Base-by-base conservation (phyloP, 164 flowering plant species). In the Kingdonia uniflora region DNA sequence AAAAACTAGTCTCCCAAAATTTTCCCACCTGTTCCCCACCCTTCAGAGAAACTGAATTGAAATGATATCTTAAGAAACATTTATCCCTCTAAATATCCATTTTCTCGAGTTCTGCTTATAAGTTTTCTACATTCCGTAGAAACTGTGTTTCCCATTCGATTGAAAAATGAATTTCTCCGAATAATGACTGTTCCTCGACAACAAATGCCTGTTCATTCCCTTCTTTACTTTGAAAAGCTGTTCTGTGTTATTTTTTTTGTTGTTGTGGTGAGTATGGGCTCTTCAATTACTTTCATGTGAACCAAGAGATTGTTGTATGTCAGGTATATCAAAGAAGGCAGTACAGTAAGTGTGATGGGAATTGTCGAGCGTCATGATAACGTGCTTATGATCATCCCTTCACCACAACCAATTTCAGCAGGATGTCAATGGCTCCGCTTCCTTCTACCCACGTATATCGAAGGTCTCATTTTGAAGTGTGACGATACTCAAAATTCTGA, bases 281-380 rank as follows among this genome's bases (percentile, higher is more conserved):
- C 29, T 52, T 19, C 21, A 47, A 20, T 13, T 14, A 47, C n/a
- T 47, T 5, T 47, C 6, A 22, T 47, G 17, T 23, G 12, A 51
- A 61, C 58, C 41, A 16, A 29, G 35, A n/a, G 42, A 45, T 29
- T 26, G 43, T 4, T 43, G 16, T 51, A 2, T 51, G 14, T 46
- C 84, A 92, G 96, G 65, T 84, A 78, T 66, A 77, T 92, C 22
- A 86, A 92, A 69, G 97, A 92, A 71, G 99, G 99, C 48, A 92
- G 82, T 68, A 86, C 97, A 0, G 89, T 88, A 14, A 88, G 92
- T 56, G 89, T 92, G 41, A 84, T 88, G 95, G 99, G 97, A 19
- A 63, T 81, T 7, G 85, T 92, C 15, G 73, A 79, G 50, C 82
- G 97, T 57, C 95, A 84, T 20, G 95, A 86, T 20, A 88, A 81